These are phyloP conservation scores for Tolypocladium ovalisporum DNA, from an alignment of 2,329 filamentous ascomycete genomes.

Conservation along the genomic window DNA sequence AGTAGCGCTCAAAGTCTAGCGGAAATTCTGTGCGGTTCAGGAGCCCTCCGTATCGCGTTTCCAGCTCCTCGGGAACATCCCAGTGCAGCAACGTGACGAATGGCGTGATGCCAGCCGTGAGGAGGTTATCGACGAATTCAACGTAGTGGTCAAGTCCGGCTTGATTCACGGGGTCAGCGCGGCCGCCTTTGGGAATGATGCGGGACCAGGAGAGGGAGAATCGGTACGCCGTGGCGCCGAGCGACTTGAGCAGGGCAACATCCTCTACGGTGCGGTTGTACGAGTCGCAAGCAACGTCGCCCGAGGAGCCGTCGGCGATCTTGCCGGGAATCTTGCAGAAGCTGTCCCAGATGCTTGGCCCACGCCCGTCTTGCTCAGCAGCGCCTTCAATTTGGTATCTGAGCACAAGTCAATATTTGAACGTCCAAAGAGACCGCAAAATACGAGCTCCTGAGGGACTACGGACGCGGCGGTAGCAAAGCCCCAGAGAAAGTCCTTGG, in stretches of 20 bases:
- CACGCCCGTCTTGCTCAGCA: background rate
- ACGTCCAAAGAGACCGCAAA: background rate
- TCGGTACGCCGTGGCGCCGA: background rate
- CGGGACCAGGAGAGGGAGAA: background rate
- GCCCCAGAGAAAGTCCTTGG: slow-evolving; percentile 65
- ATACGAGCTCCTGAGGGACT: background rate
- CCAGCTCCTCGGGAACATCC: background rate
- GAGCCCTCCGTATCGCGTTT: background rate
- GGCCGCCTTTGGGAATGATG: background rate
- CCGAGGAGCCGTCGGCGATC: background rate
- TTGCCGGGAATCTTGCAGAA: background rate
- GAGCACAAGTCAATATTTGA: background rate
- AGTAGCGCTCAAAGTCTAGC: background rate
- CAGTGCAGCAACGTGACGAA: background rate
- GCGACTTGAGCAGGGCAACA: background rate
- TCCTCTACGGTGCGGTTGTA: background rate
- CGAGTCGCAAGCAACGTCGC: background rate
- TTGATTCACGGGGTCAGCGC: background rate
- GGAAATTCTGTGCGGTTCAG: background rate
- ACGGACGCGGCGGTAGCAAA: slow-evolving; percentile 58
- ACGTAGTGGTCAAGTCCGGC: background rate
- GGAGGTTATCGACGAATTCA: background rate
- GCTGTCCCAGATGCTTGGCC: background rate
- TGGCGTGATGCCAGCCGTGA: background rate
- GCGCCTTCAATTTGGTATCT: background rate